Percentiles rank a stretch among this genome's conserved stretches.
These are phyloP conservation scores for Penicillium arizonense DNA, from an alignment of 495 filamentous ascomycete genomes.

Conservation along the genomic window DNA sequence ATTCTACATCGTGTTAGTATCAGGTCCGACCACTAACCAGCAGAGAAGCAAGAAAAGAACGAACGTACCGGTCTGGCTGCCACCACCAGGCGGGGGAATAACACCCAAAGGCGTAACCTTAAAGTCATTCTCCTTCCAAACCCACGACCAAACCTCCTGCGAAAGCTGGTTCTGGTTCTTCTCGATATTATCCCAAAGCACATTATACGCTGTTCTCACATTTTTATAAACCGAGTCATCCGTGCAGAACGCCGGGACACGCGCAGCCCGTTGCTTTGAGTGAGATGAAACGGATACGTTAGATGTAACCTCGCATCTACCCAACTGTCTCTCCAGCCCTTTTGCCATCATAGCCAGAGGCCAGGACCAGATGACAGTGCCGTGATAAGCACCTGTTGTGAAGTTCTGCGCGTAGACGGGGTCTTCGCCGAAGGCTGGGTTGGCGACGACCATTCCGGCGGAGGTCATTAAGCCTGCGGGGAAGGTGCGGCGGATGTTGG, in stretches of 20 bases:
- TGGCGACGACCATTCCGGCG: conserved; percentile 58
- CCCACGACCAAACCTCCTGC: conserved; percentile 64
- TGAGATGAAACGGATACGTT: conserved; percentile 6
- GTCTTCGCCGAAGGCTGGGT: conserved; percentile 57
- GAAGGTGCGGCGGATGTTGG: conserved; percentile 55
- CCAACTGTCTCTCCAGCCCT: conserved; percentile 50
- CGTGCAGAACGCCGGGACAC: conserved; percentile 43
- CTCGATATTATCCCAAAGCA: conserved; percentile 60
- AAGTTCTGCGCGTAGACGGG: conserved; percentile 50
- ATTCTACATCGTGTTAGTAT: no score
- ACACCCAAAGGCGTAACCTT: conserved; percentile 49
- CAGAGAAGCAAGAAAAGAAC: neutral
- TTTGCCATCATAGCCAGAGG: conserved; percentile 63
- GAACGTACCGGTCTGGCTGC: conserved; percentile 30
- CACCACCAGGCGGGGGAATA: conserved; percentile 49
- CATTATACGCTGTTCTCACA: conserved; percentile 55
- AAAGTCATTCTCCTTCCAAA: conserved; percentile 48
- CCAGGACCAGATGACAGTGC: conserved; percentile 67
- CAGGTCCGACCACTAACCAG: neutral
- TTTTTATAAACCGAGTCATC: conserved; percentile 46
- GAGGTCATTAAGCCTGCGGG: conserved; percentile 57
- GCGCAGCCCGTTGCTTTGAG: neutral
- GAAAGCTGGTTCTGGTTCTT: conserved; percentile 50
- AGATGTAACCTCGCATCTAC: conserved; percentile 34
- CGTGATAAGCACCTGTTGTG: conserved; percentile 59